Base-by-base conservation (phyloP, 805 yeast genomes). In the Metschnikowia sp. region DNA sequence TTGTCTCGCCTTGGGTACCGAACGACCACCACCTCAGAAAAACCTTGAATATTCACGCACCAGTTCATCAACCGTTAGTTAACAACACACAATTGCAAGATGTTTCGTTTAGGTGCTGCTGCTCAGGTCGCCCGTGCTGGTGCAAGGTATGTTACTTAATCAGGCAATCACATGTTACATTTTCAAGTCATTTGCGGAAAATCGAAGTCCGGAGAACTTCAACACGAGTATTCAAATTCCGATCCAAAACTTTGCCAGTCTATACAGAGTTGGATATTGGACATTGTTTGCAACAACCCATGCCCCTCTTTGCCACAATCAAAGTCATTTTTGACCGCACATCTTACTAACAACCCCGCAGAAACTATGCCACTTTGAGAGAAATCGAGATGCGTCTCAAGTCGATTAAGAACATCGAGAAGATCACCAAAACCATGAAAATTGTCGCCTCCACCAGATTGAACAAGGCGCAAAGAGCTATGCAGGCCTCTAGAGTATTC, bases 371-470 rank as follows among this genome's bases (percentile, higher is more conserved):
- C 65, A 94, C 99, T 61, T 81, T 94, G 70, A 92, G 97, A 78
- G 99, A 94, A 76, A 95, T 94, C 66, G 99, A 94, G 79, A 86
- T 82, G 73, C 95, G 99, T 79, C 83, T 94, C 69, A 94, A 94
- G 79, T 89, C 97, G 57, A 94, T 94, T 72, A 94, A 92, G 81
- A 94, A 94, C 82, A 92, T 94, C 72, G 97, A 94, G 78, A 94
- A 94, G 80, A 94, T 94, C 77, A 94, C 99, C 76, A 94, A 94
- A 77, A 94, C 99, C 73, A 94, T 94, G 98, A 94, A 91, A 81
- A 86, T 94, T 75, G 99, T 94, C 64, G 99, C 99, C 36, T 92
- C 98, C 36, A 94, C 99, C 61, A 86, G 97, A 77, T 82, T 94
- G 70, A 79, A 82, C 69, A 90, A 88, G 76, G 99, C 99, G 53